These are phyloP conservation scores for Apiotrichum siamense DNA, from an alignment of 1,284 basidiomycete species.

Conservation along the genomic window DNA sequence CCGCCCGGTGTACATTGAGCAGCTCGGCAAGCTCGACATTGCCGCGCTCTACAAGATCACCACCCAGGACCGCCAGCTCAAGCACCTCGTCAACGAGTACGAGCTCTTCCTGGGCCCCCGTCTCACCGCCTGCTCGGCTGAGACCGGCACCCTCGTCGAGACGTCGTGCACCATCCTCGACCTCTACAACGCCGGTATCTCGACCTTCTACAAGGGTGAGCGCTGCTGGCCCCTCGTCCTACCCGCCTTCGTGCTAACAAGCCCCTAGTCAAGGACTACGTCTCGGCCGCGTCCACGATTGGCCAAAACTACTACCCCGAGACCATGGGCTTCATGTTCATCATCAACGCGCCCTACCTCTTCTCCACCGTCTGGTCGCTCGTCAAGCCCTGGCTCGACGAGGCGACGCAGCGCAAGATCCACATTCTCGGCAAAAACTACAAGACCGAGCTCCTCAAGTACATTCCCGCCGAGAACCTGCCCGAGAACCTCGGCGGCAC, in stretches of 20 bases:
- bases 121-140: conserved; percentile 68
- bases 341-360: conserved; percentile 89
- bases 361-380: conserved; percentile 85
- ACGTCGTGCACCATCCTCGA: conserved; percentile 99
- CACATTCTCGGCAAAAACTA: conserved; percentile 63
- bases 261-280: conserved; percentile 74
- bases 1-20: conserved; percentile 91
- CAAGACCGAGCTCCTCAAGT: conserved; percentile 64
- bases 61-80: conserved; percentile 79
- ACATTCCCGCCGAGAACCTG: conserved; percentile 77
- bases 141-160: conserved; percentile 79
- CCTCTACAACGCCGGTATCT: conserved; percentile 71
- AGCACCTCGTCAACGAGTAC: conserved; percentile 88
- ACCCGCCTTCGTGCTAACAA: background rate
- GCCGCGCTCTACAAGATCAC: conserved; percentile 74
- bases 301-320: conserved; percentile 91
- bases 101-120: conserved; percentile 77
- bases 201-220: conserved; percentile 67
- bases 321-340: conserved; percentile 93
- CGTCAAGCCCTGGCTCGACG: conserved; percentile 91
- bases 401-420: conserved; percentile 90
- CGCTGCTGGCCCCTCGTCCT: background rate
- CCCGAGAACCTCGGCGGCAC: conserved; percentile 78
- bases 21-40: conserved; percentile 83
- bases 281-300: conserved; percentile 69